Evolutionary conservation across 306 rosid species (phyloP), one percentile per base, ranked within the genome.

Genomic region (Corylus americana): DNA sequence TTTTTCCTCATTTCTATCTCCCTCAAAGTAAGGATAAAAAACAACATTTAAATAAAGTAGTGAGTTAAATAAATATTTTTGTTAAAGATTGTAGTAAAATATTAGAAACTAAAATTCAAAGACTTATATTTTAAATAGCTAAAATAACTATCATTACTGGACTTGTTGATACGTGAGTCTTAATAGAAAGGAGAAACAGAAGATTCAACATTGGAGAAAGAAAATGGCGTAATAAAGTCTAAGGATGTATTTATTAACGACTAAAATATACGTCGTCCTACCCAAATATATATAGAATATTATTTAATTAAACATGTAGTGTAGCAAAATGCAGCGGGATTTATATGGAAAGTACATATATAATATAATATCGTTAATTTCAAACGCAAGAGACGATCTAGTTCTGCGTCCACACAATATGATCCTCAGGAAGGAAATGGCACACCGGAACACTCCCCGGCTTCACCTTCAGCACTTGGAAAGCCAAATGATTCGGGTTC

Each of bases 401-500:
- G 70, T 85, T 81, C 9, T 87, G 78, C 71, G 89, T 86, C 98
- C 97, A 94, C 9, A 94, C 93, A 55, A 92, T 71, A 17, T 94
- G 97, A 79, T 92, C 97, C 84, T 86, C 79, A 0, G 98, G 98
- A 66, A 94, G 94, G 82, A 92, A 94, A 76, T 94, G 98, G 84
- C 98, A 92, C 4, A 94, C 83, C 0, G 98, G 92, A 70, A 89
- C 87, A 0, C 88, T 89, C 55, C 97, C 98, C 0, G 96, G 98
- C 85, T 86, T 86, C 47, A 94, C 91, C 42, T 92, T 92, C 17
- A 94, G 93, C 2, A 89, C 90, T 74, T 86, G 88, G 77, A 92
- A 94, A 3, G 97, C 98, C 86, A 94, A 68, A 63, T 94, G 98
- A 50, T 88, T 89, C 0, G 97, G 96, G 73, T 94, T 94, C 98